Evolutionary conservation across 2,329 filamentous ascomycete genomes (phyloP).

Genomic region (Botrytis aclada): DNA sequence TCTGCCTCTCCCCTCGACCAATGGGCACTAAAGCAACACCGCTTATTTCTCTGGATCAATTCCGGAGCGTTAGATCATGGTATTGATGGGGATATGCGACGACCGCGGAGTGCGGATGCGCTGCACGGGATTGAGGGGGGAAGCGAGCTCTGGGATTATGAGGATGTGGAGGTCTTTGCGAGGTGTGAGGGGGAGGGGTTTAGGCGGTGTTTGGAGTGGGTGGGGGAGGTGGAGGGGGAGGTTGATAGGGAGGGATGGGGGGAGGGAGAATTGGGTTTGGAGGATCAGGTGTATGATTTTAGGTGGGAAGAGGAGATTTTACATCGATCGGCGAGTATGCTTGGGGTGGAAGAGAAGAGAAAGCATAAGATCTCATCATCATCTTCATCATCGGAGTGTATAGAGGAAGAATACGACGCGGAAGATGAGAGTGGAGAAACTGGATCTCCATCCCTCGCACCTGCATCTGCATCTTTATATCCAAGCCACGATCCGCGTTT

Average conservation of each 20-base stretch:
- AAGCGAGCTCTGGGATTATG: not conserved
- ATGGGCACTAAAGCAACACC: not conserved
- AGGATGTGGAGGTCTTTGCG: not conserved
- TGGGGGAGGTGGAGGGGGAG: no score
- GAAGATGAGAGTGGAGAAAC: not conserved
- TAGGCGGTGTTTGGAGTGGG: not conserved
- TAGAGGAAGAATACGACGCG: not conserved
- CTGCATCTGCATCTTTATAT: no score
- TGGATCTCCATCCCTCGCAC: not conserved
- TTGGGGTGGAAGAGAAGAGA: not conserved
- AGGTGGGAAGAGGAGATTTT: not conserved
- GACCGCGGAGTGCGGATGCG: not conserved
- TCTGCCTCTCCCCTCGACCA: fast-evolving
- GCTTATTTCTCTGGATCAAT: not conserved
- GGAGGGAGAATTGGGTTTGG: no score
- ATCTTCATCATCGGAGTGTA: not conserved
- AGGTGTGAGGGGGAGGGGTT: not conserved
- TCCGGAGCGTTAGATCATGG: not conserved
- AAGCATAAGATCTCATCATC: not conserved
- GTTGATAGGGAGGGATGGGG: no score
- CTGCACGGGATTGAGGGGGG: not conserved
- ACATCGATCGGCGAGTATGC: not conserved
- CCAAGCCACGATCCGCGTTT: not conserved
- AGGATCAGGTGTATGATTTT: not conserved
- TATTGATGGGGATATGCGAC: not conserved